phyloP scores from a whole-genome alignment of 2,329 filamentous ascomycete genomes.

The Myriosclerotinia scirpicola region DNA sequence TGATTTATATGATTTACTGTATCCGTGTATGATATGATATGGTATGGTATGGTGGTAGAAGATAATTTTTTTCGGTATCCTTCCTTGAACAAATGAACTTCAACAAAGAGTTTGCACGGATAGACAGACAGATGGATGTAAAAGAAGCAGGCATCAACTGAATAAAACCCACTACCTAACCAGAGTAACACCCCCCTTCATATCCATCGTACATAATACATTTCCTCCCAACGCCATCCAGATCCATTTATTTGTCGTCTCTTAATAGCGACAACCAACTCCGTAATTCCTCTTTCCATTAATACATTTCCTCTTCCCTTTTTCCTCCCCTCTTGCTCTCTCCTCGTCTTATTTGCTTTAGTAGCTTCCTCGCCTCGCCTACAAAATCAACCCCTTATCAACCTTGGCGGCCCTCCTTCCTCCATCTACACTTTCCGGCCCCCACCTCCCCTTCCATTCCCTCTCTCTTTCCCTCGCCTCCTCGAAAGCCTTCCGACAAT shows the following conservation, averaged over 20 bases:
- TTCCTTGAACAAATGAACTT: too few relatives aligned
- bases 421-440: slow-evolving; percentile 60
- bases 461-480: slow-evolving; percentile 63
- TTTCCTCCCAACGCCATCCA: background rate
- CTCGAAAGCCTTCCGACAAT: slow-evolving; percentile 73
- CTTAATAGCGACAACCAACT: background rate
- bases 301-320: background rate
- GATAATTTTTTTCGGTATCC: too few relatives aligned
- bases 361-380: background rate
- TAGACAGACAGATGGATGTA: too few relatives aligned
- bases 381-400: slow-evolving; percentile 52
- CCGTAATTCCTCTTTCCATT: background rate
- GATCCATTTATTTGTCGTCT: background rate
- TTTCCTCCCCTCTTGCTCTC: too few relatives aligned
- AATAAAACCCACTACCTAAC: background rate
- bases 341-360: too few relatives aligned
- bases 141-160: background rate
- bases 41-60: too few relatives aligned
- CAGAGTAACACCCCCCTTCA: background rate
- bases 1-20: too few relatives aligned
- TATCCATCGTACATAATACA: background rate
- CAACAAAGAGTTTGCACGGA: too few relatives aligned
- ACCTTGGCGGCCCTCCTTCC: slow-evolving; percentile 56
- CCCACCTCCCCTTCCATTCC: slow-evolving; percentile 75
- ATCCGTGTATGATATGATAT: too few relatives aligned